Evolutionary conservation across 2,329 filamentous ascomycete genomes (phyloP), one percentile per base, ranked within the genome.

Genomic region (Albophoma yamanashiensis): DNA sequence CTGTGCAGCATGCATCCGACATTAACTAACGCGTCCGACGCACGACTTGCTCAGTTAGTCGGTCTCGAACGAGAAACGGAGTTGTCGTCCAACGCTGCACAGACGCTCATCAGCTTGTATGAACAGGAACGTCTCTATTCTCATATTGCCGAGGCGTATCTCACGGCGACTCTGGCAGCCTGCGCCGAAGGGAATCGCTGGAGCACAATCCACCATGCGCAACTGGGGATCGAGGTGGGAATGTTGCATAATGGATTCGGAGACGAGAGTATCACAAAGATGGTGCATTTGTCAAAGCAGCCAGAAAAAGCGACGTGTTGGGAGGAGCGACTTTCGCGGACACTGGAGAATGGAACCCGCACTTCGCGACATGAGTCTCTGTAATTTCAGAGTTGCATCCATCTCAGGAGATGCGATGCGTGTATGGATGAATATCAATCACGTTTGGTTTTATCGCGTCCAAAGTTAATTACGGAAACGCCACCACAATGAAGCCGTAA

Each of bases 41-140:
- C 61, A 22, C 70, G 76, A 43, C 70, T 78, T 57, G 58, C 50
- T 22, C 71, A 74, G 69, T 74, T 77, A 56, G 50, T 11, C 58
- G 9, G 42, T 6, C 27, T 65, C 15, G 27, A 25, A 3, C 52
- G 36, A 11, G 47, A 55, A 52, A 14, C 38, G 2, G 50, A 38
- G 65, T 58, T 62, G 74, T 55, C 65, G 65, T 50, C 73, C 6
- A 62, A 70, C 56, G 74, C 76, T 71, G 75, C 73, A 8, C 72
- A 76, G 65, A 63, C 75, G 56, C 57, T 77, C 36, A 64, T 77
- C 45, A 72, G 69, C 47, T 64, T 78, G 53, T 74, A 73, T 63
- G 64, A 75, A 65, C 73, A 75, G 66, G 76, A 78, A 68, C 66
- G 69, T 42, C 66, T 78, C 27, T 69, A 73, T 66, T 66, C 67